Percentiles rank a stretch among this genome's conserved stretches.
These are phyloP conservation scores for Aplosporella prunicola DNA, from an alignment of 2,329 filamentous ascomycete species.

Conservation along the genomic window DNA sequence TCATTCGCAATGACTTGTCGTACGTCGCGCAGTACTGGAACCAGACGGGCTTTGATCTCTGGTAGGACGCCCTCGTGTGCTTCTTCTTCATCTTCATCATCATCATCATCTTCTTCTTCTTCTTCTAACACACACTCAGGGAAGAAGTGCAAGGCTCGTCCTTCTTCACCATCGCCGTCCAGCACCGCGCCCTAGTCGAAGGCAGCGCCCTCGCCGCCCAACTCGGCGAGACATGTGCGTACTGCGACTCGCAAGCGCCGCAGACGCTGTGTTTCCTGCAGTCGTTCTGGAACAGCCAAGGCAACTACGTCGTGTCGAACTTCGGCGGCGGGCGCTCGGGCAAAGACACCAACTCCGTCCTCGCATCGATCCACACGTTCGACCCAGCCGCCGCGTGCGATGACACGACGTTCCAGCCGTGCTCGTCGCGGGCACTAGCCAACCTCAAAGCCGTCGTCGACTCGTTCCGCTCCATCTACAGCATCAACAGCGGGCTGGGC, in stretches of 20 bases:
- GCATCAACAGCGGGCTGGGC: slow-evolving; percentile 26
- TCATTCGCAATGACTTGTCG: slow-evolving; percentile 37
- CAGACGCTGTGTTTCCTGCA: slow-evolving; percentile 25
- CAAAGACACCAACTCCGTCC: slow-evolving; percentile 29
- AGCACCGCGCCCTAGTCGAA: slow-evolving; percentile 26
- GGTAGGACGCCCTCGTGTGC: slow-evolving; percentile 18
- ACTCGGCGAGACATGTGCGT: slow-evolving; percentile 32
- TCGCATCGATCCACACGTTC: slow-evolving; percentile 29
- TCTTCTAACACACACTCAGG: not conserved
- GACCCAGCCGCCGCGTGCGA: slow-evolving; percentile 22
- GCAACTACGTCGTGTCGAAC: slow-evolving; percentile 29
- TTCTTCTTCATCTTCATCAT: too few species aligned
- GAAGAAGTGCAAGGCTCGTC: slow-evolving; percentile 35
- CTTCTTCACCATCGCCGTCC: slow-evolving; percentile 33
- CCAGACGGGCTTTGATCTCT: slow-evolving; percentile 37
- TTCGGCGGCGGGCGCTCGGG: slow-evolving; percentile 35
- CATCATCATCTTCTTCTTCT: not conserved
- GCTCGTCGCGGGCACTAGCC: slow-evolving; percentile 29
- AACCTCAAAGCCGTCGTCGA: slow-evolving; percentile 25
- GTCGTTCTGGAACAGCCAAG: slow-evolving; percentile 30
- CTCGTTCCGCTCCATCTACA: slow-evolving; percentile 27
- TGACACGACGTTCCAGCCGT: slow-evolving; percentile 27
- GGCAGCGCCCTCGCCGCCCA: slow-evolving; percentile 24
- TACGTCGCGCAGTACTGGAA: slow-evolving; percentile 36
- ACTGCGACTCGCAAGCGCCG: slow-evolving; percentile 26